Base-by-base conservation (phyloP, 495 filamentous ascomycete species). In the Talaromyces proteolyticus region DNA sequence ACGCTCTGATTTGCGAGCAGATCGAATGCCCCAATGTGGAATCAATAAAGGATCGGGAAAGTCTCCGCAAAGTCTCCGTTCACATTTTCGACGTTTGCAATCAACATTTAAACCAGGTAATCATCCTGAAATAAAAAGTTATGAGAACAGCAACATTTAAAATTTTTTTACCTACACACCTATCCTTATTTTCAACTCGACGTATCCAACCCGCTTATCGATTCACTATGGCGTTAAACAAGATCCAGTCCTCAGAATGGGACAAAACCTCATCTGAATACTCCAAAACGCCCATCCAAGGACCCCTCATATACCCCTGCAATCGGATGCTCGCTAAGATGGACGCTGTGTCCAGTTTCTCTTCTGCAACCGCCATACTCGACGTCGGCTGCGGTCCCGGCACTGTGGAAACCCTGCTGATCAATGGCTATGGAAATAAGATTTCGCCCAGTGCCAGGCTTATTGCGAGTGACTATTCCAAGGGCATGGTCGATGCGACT, bases 341-440 rank as follows among this genome's bases (percentile, higher is more conserved):
- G 37, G 34, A 49, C 19, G 17, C 4, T 7, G 34, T 36, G n/a
- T 34, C n/a, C 12, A 18, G 25, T 2, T 49, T 49, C 18, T 37
- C 25, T 7, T 22, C 36, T 17, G 47, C 47, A 18, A 37, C 47
- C 17, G 19, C 34, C 14, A 39, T 41, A 11, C 36, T 49, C 2
- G 47, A 49, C 36, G 4, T 49, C n/a, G 47, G 47, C 12, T 17
- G 47, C 20, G 47, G 47, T 16, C 47, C 47, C 10, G 47, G 47
- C 16, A 49, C 29, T 20, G 34, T 25, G 7, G 17, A 20, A 17
- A 49, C 47, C 11, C 24, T 49, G 34, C 47, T 49, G 6, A 19
- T 49, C 37, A 17, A 41, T 8, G 34, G 20, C 20, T 40, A 49
- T 19, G 47, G 36, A 0, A 21, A 16, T 11, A 6, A 49, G 10